A percentile compares a stretch with the other conserved stretches of the same genome.
These are phyloP conservation scores for Solanum virginianum DNA, from an alignment of 257 asterid genomes.

Conservation along the genomic window DNA sequence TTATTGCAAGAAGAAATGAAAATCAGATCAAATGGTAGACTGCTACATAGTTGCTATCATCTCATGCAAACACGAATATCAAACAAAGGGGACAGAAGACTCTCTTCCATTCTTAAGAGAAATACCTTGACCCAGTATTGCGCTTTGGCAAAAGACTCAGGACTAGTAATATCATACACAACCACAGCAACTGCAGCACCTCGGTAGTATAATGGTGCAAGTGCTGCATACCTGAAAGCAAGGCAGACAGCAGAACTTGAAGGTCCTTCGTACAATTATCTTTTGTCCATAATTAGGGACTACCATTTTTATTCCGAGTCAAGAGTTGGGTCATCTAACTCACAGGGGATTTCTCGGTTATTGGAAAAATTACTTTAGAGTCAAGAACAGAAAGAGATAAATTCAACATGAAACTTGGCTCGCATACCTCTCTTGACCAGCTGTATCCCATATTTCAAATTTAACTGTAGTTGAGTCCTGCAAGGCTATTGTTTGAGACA, in stretches of 20 bases:
- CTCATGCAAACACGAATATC: background rate
- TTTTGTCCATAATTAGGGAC: background rate
- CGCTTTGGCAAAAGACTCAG: conserved; percentile 77
- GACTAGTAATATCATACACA: conserved; percentile 86
- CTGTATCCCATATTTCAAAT: conserved; percentile 99
- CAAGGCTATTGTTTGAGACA: conserved; percentile 94
- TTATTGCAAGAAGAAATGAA: background rate
- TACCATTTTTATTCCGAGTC: background rate
- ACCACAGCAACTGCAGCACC: conserved; percentile 79
- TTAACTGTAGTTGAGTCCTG: conserved; percentile 94
- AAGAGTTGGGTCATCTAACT: background rate
- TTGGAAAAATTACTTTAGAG: background rate
- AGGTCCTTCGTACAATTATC: background rate
- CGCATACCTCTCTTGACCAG: conserved; percentile 93
- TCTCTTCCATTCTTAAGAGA: background rate
- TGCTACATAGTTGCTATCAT: background rate
- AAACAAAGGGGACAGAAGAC: background rate
- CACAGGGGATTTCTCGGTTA: background rate
- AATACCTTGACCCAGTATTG: conserved; percentile 88
- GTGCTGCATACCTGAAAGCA: conserved; percentile 59
- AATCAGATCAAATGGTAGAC: background rate
- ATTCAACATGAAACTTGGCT: background rate
- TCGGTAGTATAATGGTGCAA: conserved; percentile 74
- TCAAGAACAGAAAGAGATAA: background rate
- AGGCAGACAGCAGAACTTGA: background rate